Conservation (phyloP, 2,329 filamentous ascomycete species). For the Volutella citrinella region DNA sequence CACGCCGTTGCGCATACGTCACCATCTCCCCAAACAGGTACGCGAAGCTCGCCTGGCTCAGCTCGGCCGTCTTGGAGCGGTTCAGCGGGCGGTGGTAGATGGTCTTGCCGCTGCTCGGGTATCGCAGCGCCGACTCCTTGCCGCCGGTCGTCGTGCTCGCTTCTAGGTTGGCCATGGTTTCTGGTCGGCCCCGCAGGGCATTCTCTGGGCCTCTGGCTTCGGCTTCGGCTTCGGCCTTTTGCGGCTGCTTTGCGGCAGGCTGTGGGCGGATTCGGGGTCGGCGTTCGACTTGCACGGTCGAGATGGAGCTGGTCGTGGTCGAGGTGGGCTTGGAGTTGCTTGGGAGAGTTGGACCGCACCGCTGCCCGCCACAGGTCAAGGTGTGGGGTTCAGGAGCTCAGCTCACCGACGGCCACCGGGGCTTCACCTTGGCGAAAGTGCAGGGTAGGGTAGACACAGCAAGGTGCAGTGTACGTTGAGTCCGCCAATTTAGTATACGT, state of each 20-base stretch:
- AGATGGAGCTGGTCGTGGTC: background rate
- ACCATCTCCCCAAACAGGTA: conserved; percentile 98
- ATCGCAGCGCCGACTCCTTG: conserved; percentile 67
- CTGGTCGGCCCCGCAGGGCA: conserved; percentile 10
- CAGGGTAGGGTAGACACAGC: too few relatives aligned
- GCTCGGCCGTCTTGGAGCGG: conserved; percentile 80
- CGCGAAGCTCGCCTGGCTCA: conserved; percentile 90
- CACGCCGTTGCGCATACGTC: conserved; percentile 83
- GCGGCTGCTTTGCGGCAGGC: conserved; percentile 1
- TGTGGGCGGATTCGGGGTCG: conserved; percentile 3
- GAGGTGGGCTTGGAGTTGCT: background rate
- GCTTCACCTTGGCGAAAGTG: conserved; percentile 12
- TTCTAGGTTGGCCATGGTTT: conserved; percentile 49
- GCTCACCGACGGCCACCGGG: too few relatives aligned
- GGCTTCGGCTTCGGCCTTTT: background rate
- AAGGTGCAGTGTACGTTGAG: background rate
- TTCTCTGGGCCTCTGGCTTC: conserved; percentile 9
- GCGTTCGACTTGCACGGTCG: conserved; percentile 1
- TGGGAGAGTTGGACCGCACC: conserved; percentile 5
- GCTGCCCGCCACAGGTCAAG: conserved; percentile 9
- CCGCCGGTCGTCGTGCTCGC: conserved; percentile 42
- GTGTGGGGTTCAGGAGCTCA: conserved; percentile 20
- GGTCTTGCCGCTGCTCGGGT: conserved; percentile 90
- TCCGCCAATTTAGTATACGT: background rate
- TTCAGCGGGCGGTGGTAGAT: conserved; percentile 97